Base-by-base conservation (phyloP, 768 basidiomycete genomes). In the Boletus subcaerulescens region DNA sequence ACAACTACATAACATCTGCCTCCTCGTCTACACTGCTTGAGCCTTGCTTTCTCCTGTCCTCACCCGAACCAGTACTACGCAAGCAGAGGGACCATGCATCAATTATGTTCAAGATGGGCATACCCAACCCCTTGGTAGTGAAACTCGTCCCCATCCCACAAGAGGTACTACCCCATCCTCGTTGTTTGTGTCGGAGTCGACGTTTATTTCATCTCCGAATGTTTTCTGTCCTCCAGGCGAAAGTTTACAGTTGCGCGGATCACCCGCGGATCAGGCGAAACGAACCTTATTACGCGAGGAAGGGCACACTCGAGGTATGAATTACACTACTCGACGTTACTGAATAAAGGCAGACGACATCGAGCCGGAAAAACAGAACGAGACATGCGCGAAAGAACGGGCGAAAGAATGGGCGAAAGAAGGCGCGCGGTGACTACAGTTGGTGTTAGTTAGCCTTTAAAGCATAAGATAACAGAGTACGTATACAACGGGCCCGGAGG, bases 381-480 rank as follows among this genome's bases (percentile, higher is more conserved):
- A 40, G 39, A 57, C 40, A 43, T 48, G 44, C 35, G 47, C 48
- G 42, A 48, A 22, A 47, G 32, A 50, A 55, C 36, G n/a, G 5
- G 40, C 44, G 46, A 59, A 22, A 47, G 32, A 50, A 55, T 39
- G n/a, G 5, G 40, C 44, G 46, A 59, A 55, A 40, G 46, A 45
- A 46, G 49, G 33, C 48, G 20, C 48, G 15, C 14, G 39, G 53
- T 55, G 36, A 47, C 64, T 66, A 59, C 59, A 68, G 24, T 38
- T 47, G 44, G 48, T 46, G 42, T 58, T 56, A 52, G 58, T 64
- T 72, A 65, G 58, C 54, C 42, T 66, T 70, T 67, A 70, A 65
- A 44, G 40, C 59, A 72, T 72, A 70, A 72, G 33, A 61, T 71
- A 68, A 61, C 60, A 64, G 45, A 56, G 56, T 71, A 62, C 29